These are phyloP conservation scores for Leptographium galeiforme DNA, from an alignment of 2,329 filamentous ascomycete genomes.

Conservation along the genomic window DNA sequence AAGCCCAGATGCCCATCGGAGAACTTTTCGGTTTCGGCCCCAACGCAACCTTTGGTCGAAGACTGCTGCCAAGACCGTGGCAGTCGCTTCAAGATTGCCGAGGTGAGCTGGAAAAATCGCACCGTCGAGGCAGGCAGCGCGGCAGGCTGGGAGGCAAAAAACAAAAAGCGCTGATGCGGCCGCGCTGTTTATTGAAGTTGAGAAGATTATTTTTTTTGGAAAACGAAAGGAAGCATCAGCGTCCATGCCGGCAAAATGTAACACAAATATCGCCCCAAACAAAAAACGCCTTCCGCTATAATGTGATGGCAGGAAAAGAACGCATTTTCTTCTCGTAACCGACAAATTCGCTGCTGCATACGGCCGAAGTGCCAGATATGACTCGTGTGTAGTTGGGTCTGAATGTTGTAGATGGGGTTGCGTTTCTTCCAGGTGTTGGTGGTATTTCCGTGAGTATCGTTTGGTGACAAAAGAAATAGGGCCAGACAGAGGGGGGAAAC, in stretches of 20 bases:
- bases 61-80: too few relatives aligned
- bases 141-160: neutral
- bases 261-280: conserved; percentile 1
- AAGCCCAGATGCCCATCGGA: too few relatives aligned
- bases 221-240: neutral
- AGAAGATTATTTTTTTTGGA: neutral
- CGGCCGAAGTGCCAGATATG: neutral
- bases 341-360: conserved; percentile 1
- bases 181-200: neutral
- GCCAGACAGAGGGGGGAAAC: neutral
- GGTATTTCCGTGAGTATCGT: neutral
- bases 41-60: too few relatives aligned
- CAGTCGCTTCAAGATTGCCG: neutral
- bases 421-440: neutral
- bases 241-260: conserved; percentile 4
- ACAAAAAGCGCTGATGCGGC: neutral
- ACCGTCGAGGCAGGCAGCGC: neutral
- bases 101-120: neutral
- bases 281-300: conserved; percentile 14
- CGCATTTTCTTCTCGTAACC: neutral
- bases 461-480: neutral
- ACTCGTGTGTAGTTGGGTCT: neutral
- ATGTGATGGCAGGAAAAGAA: conserved; percentile 4
- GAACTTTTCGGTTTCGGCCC: too few relatives aligned
- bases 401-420: neutral